phyloP scores from a whole-genome alignment of 176 grass and related monocot genomes.

The Triticum timopheevii region DNA sequence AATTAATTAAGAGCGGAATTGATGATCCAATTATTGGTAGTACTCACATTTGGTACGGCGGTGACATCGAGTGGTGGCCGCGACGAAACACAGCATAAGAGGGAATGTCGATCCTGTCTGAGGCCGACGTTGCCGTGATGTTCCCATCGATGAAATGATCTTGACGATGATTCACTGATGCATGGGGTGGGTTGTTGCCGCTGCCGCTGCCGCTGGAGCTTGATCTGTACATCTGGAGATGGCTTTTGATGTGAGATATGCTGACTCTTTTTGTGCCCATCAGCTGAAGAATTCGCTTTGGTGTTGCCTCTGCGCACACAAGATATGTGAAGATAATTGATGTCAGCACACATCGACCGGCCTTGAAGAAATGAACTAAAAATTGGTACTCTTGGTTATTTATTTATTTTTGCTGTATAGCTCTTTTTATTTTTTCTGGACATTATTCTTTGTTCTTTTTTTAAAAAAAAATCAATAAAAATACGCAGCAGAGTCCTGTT shows the following conservation, averaged over 20 bases:
- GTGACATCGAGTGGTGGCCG: not conserved
- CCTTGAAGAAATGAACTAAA: not conserved
- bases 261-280: slow-evolving; percentile 75
- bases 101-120: not conserved
- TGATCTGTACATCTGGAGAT: slow-evolving; percentile 91
- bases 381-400: too few species aligned
- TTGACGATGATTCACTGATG: slow-evolving; percentile 1
- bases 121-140: not conserved
- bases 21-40: not conserved
- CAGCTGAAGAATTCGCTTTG: slow-evolving; percentile 82
- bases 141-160: slow-evolving; percentile 10
- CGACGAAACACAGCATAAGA: not conserved
- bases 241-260: slow-evolving; percentile 95
- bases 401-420: too few species aligned
- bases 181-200: not conserved
- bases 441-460: too few species aligned
- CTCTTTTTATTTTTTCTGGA: too few species aligned
- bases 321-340: slow-evolving; percentile 22
- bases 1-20: not conserved
- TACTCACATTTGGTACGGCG: slow-evolving; percentile 37
- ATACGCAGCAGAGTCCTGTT: too few species aligned
- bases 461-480: too few species aligned
- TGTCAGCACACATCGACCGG: not conserved
- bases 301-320: slow-evolving; percentile 71
- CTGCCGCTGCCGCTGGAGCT: slow-evolving; percentile 37